These are phyloP conservation scores for Suillus paluster DNA, from an alignment of 768 basidiomycete genomes.

Conservation along the genomic window DNA sequence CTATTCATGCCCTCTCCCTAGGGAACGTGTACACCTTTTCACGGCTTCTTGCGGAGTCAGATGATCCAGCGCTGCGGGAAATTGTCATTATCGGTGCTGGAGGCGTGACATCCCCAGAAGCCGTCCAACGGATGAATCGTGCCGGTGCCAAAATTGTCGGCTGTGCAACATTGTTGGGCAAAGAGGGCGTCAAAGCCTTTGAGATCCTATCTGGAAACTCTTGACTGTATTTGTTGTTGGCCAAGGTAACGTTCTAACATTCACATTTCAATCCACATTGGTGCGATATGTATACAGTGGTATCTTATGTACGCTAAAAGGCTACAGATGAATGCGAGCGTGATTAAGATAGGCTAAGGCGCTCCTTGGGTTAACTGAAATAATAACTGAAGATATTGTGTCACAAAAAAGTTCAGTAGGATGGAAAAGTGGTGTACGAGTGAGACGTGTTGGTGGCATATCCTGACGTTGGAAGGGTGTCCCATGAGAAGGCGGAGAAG, in stretches of 20 bases:
- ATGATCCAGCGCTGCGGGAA: slow-evolving; percentile 44
- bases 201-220: slow-evolving; percentile 38
- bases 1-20: slow-evolving; percentile 74
- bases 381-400: slow-evolving; percentile 30
- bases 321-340: slow-evolving; percentile 25
- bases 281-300: background rate
- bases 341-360: slow-evolving; percentile 17
- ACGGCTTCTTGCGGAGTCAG: slow-evolving; percentile 48
- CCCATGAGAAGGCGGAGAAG: slow-evolving; percentile 28
- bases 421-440: slow-evolving; percentile 4
- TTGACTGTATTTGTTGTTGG: background rate
- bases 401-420: slow-evolving; percentile 7
- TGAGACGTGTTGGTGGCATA: background rate
- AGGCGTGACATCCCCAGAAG: slow-evolving; percentile 68
- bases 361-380: slow-evolving; percentile 26
- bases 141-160: slow-evolving; percentile 79
- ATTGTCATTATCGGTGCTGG: slow-evolving; percentile 82
- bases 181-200: slow-evolving; percentile 57
- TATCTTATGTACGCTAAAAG: slow-evolving; percentile 10
- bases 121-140: slow-evolving; percentile 67
- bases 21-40: slow-evolving; percentile 76
- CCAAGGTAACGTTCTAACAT: background rate
- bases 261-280: background rate
- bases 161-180: slow-evolving; percentile 59
- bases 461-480: slow-evolving; percentile 4